Percentiles rank a stretch among this genome's conserved stretches.
These are phyloP conservation scores for Hyaloscypha variabilis DNA, from an alignment of 495 filamentous ascomycete species.

Conservation along the genomic window DNA sequence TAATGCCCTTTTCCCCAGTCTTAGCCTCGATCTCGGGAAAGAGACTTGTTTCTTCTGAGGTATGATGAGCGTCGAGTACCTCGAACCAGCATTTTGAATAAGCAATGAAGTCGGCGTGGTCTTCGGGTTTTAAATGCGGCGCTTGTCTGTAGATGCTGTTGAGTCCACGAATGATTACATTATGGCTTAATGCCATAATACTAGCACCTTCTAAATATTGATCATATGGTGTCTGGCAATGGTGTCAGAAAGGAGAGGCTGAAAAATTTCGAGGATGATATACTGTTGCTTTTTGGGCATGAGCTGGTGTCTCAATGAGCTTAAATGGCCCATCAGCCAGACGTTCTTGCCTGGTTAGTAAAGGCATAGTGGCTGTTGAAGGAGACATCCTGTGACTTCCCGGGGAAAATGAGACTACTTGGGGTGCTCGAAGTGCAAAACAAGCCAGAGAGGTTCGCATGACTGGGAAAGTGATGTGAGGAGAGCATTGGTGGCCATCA, in stretches of 20 bases:
- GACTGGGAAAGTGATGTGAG: background rate
- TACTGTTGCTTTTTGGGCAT: constrained; percentile 26
- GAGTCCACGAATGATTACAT: constrained; percentile 48
- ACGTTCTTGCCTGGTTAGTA: background rate
- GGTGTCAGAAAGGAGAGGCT: background rate
- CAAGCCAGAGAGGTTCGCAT: background rate
- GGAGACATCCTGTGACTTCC: background rate
- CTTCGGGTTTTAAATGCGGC: constrained; percentile 33
- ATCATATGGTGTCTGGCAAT: constrained; percentile 11
- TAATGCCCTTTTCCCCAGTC: constrained; percentile 28
- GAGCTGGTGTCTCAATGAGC: constrained; percentile 36
- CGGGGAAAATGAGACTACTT: background rate
- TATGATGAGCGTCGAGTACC: constrained; percentile 35
- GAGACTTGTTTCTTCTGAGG: constrained; percentile 33
- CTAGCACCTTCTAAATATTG: constrained; percentile 31
- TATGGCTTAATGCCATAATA: constrained; percentile 48
- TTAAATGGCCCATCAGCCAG: constrained; percentile 33
- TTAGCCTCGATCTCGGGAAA: constrained; percentile 36
- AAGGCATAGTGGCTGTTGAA: constrained; percentile 2
- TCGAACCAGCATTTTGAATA: constrained; percentile 38
- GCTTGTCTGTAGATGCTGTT: constrained; percentile 51
- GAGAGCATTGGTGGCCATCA: background rate
- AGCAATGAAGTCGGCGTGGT: constrained; percentile 40
- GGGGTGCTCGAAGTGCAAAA: background rate
- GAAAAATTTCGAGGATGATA: background rate